Conservation (phyloP, 345 rosid genomes). For the Balakata baccata region DNA sequence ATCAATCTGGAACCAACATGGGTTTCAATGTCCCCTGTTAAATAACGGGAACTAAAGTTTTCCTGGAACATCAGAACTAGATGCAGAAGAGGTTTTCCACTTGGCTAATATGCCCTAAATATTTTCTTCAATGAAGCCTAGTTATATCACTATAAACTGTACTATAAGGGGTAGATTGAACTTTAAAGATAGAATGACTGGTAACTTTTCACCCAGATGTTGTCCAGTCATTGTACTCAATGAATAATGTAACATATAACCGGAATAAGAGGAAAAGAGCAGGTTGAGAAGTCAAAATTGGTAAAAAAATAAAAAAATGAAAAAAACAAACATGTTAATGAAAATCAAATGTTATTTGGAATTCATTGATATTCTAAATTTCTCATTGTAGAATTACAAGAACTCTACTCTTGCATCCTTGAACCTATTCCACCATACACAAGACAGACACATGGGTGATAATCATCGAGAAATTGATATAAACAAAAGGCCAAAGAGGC, state of each 20-base stretch:
- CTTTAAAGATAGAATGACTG: not conserved
- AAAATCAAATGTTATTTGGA: not conserved
- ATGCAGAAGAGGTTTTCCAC: not conserved
- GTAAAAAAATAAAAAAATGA: no score
- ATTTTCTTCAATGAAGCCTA: not conserved
- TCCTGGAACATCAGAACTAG: not conserved
- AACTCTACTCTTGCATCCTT: not conserved
- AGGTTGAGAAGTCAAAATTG: not conserved
- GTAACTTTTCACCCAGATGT: not conserved
- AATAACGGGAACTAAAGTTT: not conserved
- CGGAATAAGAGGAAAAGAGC: not conserved
- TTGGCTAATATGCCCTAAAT: not conserved
- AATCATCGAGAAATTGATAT: not conserved
- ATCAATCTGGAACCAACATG: constrained; percentile 54
- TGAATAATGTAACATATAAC: not conserved
- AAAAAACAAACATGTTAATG: no score
- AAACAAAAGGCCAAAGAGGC: not conserved
- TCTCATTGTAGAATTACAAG: not conserved
- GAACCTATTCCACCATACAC: not conserved
- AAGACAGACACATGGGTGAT: no score
- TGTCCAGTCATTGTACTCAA: no score
- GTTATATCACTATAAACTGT: not conserved
- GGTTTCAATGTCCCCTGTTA: constrained; percentile 71
- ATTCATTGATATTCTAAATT: no score
- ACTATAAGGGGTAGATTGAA: not conserved